These are phyloP conservation scores for Urochloa ruziziensis DNA, from an alignment of 176 grass and related monocot genomes.

Conservation along the genomic window DNA sequence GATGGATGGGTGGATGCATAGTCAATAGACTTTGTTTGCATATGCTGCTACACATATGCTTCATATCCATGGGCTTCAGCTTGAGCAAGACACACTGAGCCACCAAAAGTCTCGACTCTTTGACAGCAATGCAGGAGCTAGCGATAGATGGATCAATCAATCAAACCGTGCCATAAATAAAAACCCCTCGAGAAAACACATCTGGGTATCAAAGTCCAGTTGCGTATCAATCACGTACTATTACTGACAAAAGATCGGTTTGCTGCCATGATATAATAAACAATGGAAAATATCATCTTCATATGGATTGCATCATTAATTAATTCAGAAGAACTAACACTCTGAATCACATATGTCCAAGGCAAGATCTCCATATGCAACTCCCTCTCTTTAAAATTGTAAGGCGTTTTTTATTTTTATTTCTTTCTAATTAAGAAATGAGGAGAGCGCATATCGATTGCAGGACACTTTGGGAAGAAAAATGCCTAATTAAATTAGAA, in stretches of 20 bases:
- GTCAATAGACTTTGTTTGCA: constrained; percentile 27
- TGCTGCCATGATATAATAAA: background rate
- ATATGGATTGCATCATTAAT: background rate
- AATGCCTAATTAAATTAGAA: too few species aligned
- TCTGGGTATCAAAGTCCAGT: background rate
- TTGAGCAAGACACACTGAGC: constrained; percentile 14
- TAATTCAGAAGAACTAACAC: background rate
- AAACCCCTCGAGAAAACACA: background rate
- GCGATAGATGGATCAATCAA: background rate
- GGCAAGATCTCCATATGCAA: background rate
- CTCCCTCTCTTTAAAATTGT: too few species aligned
- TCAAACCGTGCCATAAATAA: background rate
- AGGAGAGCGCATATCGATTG: too few species aligned
- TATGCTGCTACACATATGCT: background rate
- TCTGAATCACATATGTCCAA: background rate
- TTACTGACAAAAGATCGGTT: background rate
- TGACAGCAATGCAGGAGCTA: constrained; percentile 16
- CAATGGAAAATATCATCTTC: background rate
- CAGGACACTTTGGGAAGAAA: too few species aligned
- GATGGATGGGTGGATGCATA: too few species aligned
- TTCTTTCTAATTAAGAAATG: too few species aligned
- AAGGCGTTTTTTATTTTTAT: too few species aligned
- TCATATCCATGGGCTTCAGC: background rate
- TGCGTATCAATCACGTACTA: background rate
- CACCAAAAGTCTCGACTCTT: background rate